These are phyloP conservation scores for Russula sp. DNA, from an alignment of 768 basidiomycete species.

Conservation along the genomic window DNA sequence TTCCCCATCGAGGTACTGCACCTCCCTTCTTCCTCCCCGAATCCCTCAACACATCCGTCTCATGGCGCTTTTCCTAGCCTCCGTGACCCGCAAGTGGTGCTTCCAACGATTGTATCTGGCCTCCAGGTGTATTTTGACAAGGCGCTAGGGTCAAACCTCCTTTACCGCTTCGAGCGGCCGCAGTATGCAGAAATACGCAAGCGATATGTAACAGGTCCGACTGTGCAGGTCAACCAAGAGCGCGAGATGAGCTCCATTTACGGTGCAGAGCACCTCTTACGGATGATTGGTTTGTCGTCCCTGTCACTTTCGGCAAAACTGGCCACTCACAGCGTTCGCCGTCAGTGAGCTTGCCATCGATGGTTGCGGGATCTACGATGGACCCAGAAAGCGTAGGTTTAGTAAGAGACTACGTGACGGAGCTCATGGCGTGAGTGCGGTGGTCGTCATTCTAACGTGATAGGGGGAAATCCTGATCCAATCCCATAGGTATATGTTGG, in stretches of 20 bases:
- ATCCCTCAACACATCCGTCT: background rate
- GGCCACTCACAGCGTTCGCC: background rate
- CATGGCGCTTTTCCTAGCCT: conserved; percentile 36
- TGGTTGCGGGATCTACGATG: conserved; percentile 85
- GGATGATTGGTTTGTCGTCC: conserved; percentile 72
- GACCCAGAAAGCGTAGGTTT: conserved; percentile 79
- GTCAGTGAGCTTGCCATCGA: conserved; percentile 83
- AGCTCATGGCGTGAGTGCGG: conserved; percentile 63
- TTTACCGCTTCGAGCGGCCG: conserved; percentile 92
- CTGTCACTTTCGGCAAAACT: background rate
- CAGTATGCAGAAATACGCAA: conserved; percentile 82
- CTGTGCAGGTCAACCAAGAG: conserved; percentile 59
- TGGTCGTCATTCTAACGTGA: background rate
- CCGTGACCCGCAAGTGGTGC: conserved; percentile 59
- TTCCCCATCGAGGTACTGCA: conserved; percentile 35
- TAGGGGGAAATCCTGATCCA: background rate
- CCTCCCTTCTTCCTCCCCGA: conserved; percentile 20
- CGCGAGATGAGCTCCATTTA: conserved; percentile 88
- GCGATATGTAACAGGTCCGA: conserved; percentile 62
- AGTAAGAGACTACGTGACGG: conserved; percentile 84
- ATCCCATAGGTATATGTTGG: conserved; percentile 13
- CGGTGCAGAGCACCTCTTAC: conserved; percentile 87
- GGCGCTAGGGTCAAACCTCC: conserved; percentile 77
- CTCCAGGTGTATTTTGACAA: conserved; percentile 91
- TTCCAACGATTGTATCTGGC: conserved; percentile 79